A percentile compares a stretch with the other conserved stretches of the same genome.
Conservation (phyloP, 305 asterid species). For the Plantago coronopus region DNA sequence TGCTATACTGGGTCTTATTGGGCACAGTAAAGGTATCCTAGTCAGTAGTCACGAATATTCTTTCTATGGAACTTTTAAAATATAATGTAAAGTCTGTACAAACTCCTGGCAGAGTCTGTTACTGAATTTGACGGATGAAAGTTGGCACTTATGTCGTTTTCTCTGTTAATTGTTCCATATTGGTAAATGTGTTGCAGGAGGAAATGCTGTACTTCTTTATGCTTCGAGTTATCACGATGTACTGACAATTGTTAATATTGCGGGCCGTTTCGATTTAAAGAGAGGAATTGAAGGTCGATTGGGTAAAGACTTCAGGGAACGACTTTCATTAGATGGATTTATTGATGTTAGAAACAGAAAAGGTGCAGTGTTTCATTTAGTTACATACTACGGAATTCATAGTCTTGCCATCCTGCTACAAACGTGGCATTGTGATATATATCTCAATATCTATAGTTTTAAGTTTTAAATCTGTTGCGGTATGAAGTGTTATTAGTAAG, state of each 20-base stretch:
- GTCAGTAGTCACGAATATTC: too few relatives aligned
- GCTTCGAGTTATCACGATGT: conserved; percentile 60
- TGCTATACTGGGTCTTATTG: conserved; percentile 50
- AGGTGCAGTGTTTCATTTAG: conserved; percentile 30
- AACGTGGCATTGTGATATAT: not conserved
- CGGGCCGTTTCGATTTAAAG: conserved; percentile 73
- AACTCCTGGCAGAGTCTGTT: too few relatives aligned
- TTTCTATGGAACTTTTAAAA: too few relatives aligned
- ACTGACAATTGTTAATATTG: conserved; percentile 52
- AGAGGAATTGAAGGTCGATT: conserved; percentile 87
- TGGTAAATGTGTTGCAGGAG: conserved; percentile 47
- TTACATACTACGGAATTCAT: not conserved
- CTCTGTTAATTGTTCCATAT: conserved; percentile 5
- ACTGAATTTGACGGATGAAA: too few relatives aligned
- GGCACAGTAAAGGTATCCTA: conserved; percentile 80
- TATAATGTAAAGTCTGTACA: not conserved
- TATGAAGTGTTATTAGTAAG: too few relatives aligned
- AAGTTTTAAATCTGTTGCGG: too few relatives aligned
- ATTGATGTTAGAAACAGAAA: conserved; percentile 67
- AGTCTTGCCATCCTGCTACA: not conserved
- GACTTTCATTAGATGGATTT: conserved; percentile 52
- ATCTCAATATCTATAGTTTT: not conserved
- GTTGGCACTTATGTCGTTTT: not conserved
- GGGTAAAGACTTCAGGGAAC: conserved; percentile 62
- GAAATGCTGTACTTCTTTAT: conserved; percentile 82